Percentiles rank a stretch among this genome's conserved stretches.
These are phyloP conservation scores for Pichia sp. DNA, from an alignment of 1,139 yeast species.

Conservation along the genomic window DNA sequence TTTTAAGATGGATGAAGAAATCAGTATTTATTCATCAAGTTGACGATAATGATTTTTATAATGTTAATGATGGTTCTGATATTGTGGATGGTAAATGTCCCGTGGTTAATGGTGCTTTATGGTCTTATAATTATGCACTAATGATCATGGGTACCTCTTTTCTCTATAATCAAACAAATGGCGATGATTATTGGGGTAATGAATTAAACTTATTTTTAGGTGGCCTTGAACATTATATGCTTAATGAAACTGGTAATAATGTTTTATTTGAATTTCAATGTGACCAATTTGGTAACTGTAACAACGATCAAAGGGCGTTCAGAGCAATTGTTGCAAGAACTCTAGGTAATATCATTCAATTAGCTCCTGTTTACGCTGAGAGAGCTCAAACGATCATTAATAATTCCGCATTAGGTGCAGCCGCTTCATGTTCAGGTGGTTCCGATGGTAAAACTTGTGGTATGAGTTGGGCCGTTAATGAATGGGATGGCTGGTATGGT, in stretches of 20 bases:
- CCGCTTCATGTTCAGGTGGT: slow-evolving; percentile 80
- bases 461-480: slow-evolving; percentile 57
- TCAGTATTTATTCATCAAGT: slow-evolving; percentile 45
- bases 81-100: slow-evolving; percentile 54
- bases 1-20: slow-evolving; percentile 75
- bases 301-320: slow-evolving; percentile 86
- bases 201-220: slow-evolving; percentile 48
- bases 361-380: slow-evolving; percentile 57
- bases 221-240: slow-evolving; percentile 50
- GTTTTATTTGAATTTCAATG: slow-evolving; percentile 81
- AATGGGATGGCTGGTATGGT: slow-evolving; percentile 78
- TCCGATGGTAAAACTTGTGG: slow-evolving; percentile 91
- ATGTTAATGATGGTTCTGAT: slow-evolving; percentile 73
- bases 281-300: slow-evolving; percentile 57
- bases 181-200: slow-evolving; percentile 59
- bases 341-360: slow-evolving; percentile 63
- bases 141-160: slow-evolving; percentile 77
- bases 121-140: slow-evolving; percentile 92
- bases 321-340: slow-evolving; percentile 75
- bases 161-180: slow-evolving; percentile 61
- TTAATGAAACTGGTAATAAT: slow-evolving; percentile 29
- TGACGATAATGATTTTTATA: slow-evolving; percentile 31
- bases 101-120: slow-evolving; percentile 50
- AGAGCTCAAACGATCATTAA: slow-evolving; percentile 47
- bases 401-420: slow-evolving; percentile 76